Evolutionary conservation across 176 grass and related monocot species (phyloP), one percentile per base, ranked within the genome.

Genomic region (Avena atlantica): DNA sequence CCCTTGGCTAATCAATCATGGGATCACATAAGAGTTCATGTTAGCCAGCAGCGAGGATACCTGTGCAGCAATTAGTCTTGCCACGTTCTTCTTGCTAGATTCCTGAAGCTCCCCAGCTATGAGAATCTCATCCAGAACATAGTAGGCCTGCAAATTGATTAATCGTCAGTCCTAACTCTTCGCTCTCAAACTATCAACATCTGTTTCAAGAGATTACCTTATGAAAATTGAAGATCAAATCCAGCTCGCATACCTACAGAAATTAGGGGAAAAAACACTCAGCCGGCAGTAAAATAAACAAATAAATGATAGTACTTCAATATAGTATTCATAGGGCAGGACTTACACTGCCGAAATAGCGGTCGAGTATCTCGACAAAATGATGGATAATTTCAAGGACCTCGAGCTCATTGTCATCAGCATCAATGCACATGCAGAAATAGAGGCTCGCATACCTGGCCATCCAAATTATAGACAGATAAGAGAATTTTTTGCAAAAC

Each of bases 161-260:
- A 8, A 9, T 15, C 42, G 42, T 60, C 53, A 29, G 51, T 62
- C 15, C 25, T 55, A 67, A 2, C 42, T 63, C 77, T 56, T 34
- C 9, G 49, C 44, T 12, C 1, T 10, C 10, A 78, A 25, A 31
- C 67, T 65, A 64, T 78, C 29, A 78, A 79, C 13, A 45, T 19
- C 23, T 55, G 45, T 29, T 14, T 15, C 48, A 47, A 72, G 70
- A 65, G 15, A 71, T 52, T 94, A 99, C 97, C 97, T 99, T 99
- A 70, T 99, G 94, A 81, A 99, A 99, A 87, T 96, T 99, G 91
- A 99, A 99, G 88, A 99, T 99, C 83, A 99, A 93, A 90, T 99
- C 97, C 80, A 99, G 89, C 81, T 99, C 97, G 16, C 97, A 99
- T 48, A 99, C 97, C 97, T 99, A 58, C 87, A 77, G 57, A 83